Conservation (phyloP, 2,329 filamentous ascomycete genomes). For the Talaromyces sp. region DNA sequence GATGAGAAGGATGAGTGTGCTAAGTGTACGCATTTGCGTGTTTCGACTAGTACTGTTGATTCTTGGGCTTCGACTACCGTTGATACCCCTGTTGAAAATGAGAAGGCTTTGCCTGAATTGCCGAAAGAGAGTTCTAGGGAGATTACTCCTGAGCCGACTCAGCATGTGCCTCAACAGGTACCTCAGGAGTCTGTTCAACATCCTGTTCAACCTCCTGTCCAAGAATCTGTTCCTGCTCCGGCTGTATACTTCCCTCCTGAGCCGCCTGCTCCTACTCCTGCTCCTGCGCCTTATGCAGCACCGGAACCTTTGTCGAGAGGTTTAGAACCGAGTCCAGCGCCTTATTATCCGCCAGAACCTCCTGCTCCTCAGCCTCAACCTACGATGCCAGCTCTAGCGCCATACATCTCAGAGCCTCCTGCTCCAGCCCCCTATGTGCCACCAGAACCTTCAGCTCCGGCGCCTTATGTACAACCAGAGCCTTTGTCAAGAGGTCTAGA, state of each 20-base stretch:
- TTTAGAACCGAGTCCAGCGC: neutral
- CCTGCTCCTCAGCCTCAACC: too few species aligned
- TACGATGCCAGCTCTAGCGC: neutral
- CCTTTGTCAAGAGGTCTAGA: too few species aligned
- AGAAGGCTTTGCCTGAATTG: conserved; percentile 9
- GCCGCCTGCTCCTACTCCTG: neutral
- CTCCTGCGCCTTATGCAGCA: neutral
- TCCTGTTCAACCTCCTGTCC: neutral
- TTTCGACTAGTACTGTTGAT: conserved; percentile 9
- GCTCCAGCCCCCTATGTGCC: neutral
- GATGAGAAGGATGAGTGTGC: conserved; percentile 3
- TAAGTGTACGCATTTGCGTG: conserved; percentile 15
- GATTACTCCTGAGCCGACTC: neutral
- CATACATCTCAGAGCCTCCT: neutral
- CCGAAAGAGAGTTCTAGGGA: neutral
- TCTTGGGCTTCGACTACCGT: conserved; percentile 16
- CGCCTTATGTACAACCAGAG: conserved; percentile 1
- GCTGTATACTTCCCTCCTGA: neutral
- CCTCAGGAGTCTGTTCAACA: conserved; percentile 3
- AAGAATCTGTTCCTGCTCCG: neutral
- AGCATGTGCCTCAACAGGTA: neutral
- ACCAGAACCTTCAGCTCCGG: neutral
- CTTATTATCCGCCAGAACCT: neutral
- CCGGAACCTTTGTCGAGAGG: neutral
- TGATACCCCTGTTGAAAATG: conserved; percentile 4